Evolutionary conservation across 1,284 basidiomycete genomes (phyloP), one percentile per base, ranked within the genome.

Genomic region (Cryptococcus maquisensis): DNA sequence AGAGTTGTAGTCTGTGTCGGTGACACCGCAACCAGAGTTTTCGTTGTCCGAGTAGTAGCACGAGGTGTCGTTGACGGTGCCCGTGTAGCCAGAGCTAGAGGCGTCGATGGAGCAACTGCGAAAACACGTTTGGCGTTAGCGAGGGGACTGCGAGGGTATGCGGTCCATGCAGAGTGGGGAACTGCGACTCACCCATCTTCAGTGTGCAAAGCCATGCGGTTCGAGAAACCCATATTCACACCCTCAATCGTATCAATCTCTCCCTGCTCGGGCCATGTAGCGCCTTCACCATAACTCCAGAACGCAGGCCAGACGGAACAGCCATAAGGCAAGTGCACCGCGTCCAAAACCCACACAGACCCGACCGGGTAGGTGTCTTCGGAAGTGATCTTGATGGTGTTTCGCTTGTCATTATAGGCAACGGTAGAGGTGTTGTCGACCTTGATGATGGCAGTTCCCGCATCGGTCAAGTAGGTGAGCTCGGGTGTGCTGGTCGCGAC

Each of bases 191-290:
- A 62, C 60, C 61, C 61, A 36, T 56, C 50, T 28, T 57, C 55
- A 28, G 87, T 88, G 67, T 90, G 88, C 48, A 91, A 80, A 13
- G 89, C 89, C 35, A 84, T 84, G 72, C 90, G 88, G 71, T 90
- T 87, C 62, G 83, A 81, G 28, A 83, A 86, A 68, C 87, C 86
- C 62, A 87, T 82, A 65, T 87, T 82, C 43, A 87, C 82, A 41
- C 82, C 87, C 74, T 91, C 89, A 12, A 89, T 77, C 54, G 88
- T 87, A 71, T 90, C 89, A 32, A 90, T 89, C 77, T 90, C 87
- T 39, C 88, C 87, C 0, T 73, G 71, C 2, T 67, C 64, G 20
- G 88, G 88, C 87, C 88, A 90, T 57, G 82, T 81, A 0, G 10
- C 56, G 3, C 40, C 60, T 18, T 38, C 39, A 10, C 50, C 55